A percentile compares a stretch with the other conserved stretches of the same genome.
Evolutionary conservation across 805 yeast species (phyloP).

Genomic region (Alloascoidea hylecoeti): DNA sequence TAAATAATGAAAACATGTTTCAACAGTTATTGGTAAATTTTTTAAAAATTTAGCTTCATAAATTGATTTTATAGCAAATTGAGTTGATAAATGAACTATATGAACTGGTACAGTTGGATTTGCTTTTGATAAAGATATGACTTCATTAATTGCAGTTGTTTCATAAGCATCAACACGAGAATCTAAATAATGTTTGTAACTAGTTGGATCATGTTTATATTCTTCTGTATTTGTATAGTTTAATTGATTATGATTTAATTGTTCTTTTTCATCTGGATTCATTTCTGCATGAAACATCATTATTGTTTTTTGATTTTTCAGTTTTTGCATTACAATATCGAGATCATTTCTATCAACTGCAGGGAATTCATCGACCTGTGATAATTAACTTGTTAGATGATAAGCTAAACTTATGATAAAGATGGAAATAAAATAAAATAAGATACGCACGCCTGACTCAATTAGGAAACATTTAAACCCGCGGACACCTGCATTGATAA

Average conservation of each 20-base stretch:
- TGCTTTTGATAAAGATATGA: constrained; percentile 42
- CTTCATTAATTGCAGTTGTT: constrained; percentile 64
- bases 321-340: constrained; percentile 44
- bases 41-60: constrained; percentile 40
- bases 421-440: too few species aligned
- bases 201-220: constrained; percentile 31
- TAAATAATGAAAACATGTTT: constrained; percentile 89
- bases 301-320: constrained; percentile 51
- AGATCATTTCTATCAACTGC: constrained; percentile 57
- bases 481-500: constrained; percentile 75
- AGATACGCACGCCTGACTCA: constrained; percentile 70
- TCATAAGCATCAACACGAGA: constrained; percentile 86
- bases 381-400: not conserved
- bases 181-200: constrained; percentile 60
- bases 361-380: constrained; percentile 62
- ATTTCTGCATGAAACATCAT: constrained; percentile 92
- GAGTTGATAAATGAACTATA: constrained; percentile 82
- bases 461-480: constrained; percentile 91
- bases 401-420: not conserved
- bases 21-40: constrained; percentile 48
- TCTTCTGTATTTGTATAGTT: too few species aligned
- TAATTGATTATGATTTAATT: not conserved
- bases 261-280: constrained; percentile 31
- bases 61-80: constrained; percentile 67
- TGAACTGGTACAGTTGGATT: constrained; percentile 32